A percentile compares a stretch with the other conserved stretches of the same genome.
Evolutionary conservation across 768 basidiomycete species (phyloP).

Genomic region (Kwoniella sp.): DNA sequence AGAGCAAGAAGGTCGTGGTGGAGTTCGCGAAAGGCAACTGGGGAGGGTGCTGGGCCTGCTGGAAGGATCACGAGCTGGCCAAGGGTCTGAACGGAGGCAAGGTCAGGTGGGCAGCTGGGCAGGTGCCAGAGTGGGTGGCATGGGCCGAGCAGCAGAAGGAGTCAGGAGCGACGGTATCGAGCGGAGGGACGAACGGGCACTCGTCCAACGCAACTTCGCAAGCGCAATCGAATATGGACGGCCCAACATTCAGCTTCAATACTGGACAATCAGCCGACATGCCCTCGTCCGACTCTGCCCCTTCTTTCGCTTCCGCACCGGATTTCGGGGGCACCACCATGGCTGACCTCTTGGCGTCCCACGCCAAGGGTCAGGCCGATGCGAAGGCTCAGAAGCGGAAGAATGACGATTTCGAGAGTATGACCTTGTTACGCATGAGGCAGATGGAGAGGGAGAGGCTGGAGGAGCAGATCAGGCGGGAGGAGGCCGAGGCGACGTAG

Average conservation of each 20-base stretch:
- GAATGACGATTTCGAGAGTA: slow-evolving; percentile 42
- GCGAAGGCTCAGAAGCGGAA: slow-evolving; percentile 6
- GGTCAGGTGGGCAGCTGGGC: slow-evolving; percentile 37
- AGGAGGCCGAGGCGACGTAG: slow-evolving; percentile 45
- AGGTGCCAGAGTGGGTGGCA: slow-evolving; percentile 32
- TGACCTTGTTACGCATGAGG: slow-evolving; percentile 46
- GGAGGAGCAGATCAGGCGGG: slow-evolving; percentile 36
- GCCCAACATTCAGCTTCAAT: background rate
- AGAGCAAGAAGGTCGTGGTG: slow-evolving; percentile 34
- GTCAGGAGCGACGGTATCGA: background rate
- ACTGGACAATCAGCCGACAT: background rate
- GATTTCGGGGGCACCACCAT: slow-evolving; percentile 26
- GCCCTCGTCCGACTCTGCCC: background rate
- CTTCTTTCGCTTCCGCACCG: slow-evolving; percentile 29
- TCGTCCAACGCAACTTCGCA: background rate
- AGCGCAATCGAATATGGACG: background rate
- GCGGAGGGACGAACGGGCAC: too few relatives aligned
- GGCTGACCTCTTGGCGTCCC: slow-evolving; percentile 26
- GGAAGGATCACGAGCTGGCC: slow-evolving; percentile 29
- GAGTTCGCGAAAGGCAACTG: slow-evolving; percentile 44
- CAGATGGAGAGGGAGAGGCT: slow-evolving; percentile 43
- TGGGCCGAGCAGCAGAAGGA: slow-evolving; percentile 32
- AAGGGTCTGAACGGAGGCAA: slow-evolving; percentile 26
- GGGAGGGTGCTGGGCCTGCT: slow-evolving; percentile 47
- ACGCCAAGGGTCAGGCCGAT: slow-evolving; percentile 5